These are phyloP conservation scores for Scheffersomyces lignicola DNA, from an alignment of 1,139 yeast genomes.

Conservation along the genomic window DNA sequence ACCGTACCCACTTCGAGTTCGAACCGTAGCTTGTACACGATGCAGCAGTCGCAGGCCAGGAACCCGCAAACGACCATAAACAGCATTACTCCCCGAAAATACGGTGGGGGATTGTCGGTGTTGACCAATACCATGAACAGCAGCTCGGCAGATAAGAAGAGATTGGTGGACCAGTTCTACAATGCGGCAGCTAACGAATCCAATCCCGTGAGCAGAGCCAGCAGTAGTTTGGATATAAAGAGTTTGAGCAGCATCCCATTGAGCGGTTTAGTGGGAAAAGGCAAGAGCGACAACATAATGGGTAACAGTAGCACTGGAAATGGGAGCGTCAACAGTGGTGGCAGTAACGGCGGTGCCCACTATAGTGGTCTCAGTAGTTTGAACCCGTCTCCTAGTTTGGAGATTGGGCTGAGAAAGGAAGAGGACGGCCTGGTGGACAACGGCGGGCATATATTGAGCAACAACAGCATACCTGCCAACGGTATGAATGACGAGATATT, in stretches of 20 bases:
- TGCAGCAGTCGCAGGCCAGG: constrained; percentile 4
- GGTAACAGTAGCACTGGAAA: not conserved
- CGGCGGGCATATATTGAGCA: constrained; percentile 4
- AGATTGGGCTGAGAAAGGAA: not conserved
- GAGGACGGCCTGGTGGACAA: not conserved
- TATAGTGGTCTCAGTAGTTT: not conserved
- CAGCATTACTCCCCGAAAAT: constrained; percentile 3
- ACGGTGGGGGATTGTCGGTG: not conserved
- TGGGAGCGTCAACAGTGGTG: not conserved
- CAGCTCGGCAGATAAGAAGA: constrained; percentile 21
- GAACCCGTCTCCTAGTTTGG: constrained; percentile 1
- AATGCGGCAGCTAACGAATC: constrained; percentile 14
- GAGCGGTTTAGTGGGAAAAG: not conserved
- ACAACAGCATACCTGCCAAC: constrained; percentile 4
- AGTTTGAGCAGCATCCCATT: constrained; percentile 4
- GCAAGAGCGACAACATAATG: not conserved
- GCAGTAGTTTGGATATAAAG: constrained; percentile 9
- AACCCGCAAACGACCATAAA: not conserved
- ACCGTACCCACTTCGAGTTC: not conserved
- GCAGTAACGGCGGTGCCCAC: not conserved
- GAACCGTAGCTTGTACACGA: not conserved
- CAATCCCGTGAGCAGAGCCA: constrained; percentile 5
- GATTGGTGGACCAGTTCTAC: constrained; percentile 46
- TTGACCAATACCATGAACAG: constrained; percentile 1
- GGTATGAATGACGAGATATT: constrained; percentile 14